Evolutionary conservation across 2,329 filamentous ascomycete genomes (phyloP).

Genomic region (Paraconiothyrium sp.): DNA sequence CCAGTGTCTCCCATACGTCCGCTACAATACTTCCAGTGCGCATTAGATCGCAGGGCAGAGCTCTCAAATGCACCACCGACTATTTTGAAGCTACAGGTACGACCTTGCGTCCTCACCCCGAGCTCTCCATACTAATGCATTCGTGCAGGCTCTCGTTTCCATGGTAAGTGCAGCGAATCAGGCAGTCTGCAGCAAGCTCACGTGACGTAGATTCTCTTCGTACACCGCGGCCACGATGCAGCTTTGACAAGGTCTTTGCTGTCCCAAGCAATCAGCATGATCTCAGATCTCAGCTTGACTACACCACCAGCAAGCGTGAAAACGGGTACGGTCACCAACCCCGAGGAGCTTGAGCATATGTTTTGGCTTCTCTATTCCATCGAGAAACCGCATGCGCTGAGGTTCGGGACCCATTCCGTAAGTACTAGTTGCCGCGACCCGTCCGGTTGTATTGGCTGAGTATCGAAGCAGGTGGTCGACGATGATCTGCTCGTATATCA

Average conservation of each 20-base stretch:
- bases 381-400: not conserved
- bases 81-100: not conserved
- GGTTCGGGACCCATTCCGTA: not conserved
- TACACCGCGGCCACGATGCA: conserved; percentile 2
- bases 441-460: not conserved
- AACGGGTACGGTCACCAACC: not conserved
- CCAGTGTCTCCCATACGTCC: not conserved
- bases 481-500: conserved; percentile 1
- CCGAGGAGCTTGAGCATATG: not conserved
- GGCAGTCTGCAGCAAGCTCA: not conserved
- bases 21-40: conserved; percentile 3
- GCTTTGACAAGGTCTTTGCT: not conserved
- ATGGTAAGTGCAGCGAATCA: not conserved
- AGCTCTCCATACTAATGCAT: not conserved
- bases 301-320: not conserved
- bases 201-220: not conserved
- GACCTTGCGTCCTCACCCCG: not conserved
- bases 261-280: conserved; percentile 2
- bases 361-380: conserved; percentile 4
- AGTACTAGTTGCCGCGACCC: not conserved
- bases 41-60: not conserved
- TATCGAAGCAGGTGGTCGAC: not conserved
- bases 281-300: conserved; percentile 2
- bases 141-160: conserved; percentile 1
- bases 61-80: not conserved